Evolutionary conservation across 352 stramenopile species (phyloP), one percentile per base, ranked within the genome.

Genomic region (Phytophthora nicotianae): DNA sequence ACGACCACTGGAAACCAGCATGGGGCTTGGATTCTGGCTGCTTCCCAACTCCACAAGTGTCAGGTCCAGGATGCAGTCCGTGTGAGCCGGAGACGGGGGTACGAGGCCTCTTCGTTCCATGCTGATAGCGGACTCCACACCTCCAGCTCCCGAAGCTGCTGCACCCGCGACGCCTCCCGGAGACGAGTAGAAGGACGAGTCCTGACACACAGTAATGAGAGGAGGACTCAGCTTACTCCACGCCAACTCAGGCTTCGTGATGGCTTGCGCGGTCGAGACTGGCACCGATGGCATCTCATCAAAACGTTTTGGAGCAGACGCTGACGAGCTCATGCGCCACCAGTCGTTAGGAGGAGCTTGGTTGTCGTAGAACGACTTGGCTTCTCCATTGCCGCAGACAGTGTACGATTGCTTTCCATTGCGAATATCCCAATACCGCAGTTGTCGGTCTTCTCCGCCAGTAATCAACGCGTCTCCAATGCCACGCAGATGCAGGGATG

Each of bases 351-450:
- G 83, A 2, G 88, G 83, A 1, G 61, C 70, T 52, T 95, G 86
- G 65, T 89, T 94, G 60, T 95, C 86, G 71, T 95, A 97, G 38
- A 94, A 94, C 6, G 85, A 90, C 62, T 90, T 93, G 55, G 85
- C 78, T 45, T 92, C 85, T 33, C 78, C 77, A 45, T 96, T 88
- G 21, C 96, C 95, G 41, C 81, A 97, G 13, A 98, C 79, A 16
- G 90, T 97, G 74, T 96, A 98, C 58, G 93, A 98, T 63, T 97
- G 89, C 35, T 95, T 96, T 21, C 94, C 84, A 20, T 93, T 92
- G 29, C 81, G 88, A 55, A 99, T 97, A 72, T 99, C 95, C 97
- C 97, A 99, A 77, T 98, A 99, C 23, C 96, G 86, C 62, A 99
- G 97, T 69, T 96, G 83, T 23, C 92, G 82, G 69, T 99, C 96